Base-by-base conservation (phyloP, 1,284 basidiomycete species). In the Wolfiporia cocos region DNA sequence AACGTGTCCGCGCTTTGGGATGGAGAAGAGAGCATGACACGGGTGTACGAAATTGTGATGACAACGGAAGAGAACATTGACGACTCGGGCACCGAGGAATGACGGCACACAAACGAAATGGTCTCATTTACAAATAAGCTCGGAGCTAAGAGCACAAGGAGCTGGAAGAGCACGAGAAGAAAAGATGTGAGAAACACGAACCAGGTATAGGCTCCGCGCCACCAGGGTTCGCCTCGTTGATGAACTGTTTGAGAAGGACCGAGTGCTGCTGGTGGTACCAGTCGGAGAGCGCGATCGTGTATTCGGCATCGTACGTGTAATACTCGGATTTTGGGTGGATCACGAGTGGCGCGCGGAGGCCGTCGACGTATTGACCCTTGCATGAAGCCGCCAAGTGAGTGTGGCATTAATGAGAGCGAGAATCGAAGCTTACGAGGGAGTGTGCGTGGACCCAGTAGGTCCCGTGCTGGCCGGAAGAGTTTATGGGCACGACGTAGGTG, bases 401-500 rank as follows among this genome's bases (percentile, higher is more conserved):
- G 3, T 22, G 17, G 9, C 10, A 22, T 4, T 10, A 19, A n/a
- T 19, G 37, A 36, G 11, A 28, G 10, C 3, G 5, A 18, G 2
- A 14, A 29, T 7, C 19, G 20, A 18, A 2, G 49, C 71, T 39
- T 51, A 82, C 81, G n/a, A 56, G 61, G 32, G 73, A 60, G 57
- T 88, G 85, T 0, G 79, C 78, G 54, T 95, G 92, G 11, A 85
- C 79, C 92, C 92, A 96, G 64, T 86, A 96, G 2, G 91, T 90
- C 4, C 92, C 92, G 67, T 76, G 76, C 59, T 93, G 86, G 3
- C 76, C 74, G 1, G 80, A 82, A 2, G 70, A 57, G 49, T 81
- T 70, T 42, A 92, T 76, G n/a, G 86, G 78, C n/a, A 95, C 74
- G 34, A 81, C 65, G 56, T 97, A 96, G 50, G 81, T 78, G 53